phyloP scores from a whole-genome alignment of 345 rosid species.

The Microthlaspi erraticum region DNA sequence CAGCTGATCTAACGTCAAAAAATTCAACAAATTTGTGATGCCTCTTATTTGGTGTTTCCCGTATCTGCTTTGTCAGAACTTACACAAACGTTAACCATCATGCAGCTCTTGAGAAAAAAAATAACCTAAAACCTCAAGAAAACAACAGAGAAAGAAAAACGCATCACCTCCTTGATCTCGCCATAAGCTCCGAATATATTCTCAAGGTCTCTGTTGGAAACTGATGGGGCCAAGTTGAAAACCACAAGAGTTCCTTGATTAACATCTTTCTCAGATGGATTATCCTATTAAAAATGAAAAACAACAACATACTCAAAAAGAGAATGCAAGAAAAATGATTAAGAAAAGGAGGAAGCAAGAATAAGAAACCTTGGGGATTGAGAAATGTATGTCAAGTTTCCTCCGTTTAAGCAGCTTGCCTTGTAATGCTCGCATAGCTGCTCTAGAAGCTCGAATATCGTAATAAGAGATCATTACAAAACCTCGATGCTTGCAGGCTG shows the following conservation, averaged over 20 bases:
- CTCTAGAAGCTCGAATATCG: slow-evolving; percentile 82
- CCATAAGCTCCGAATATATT: slow-evolving; percentile 75
- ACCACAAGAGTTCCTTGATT: slow-evolving; percentile 84
- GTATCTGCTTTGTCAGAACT: slow-evolving; percentile 56
- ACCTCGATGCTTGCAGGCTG: slow-evolving; percentile 81
- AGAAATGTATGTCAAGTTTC: slow-evolving; percentile 84
- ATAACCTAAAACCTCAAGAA: neutral
- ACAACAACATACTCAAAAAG: neutral
- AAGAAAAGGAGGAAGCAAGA: neutral
- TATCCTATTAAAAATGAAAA: slow-evolving; percentile 51
- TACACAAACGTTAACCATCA: slow-evolving; percentile 39
- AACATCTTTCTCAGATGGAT: slow-evolving; percentile 81
- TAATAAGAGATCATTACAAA: slow-evolving; percentile 85
- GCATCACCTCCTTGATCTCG: slow-evolving; percentile 78
- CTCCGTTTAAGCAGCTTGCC: slow-evolving; percentile 70
- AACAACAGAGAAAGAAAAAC: neutral
- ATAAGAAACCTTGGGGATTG: slow-evolving; percentile 74
- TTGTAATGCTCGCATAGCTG: slow-evolving; percentile 75
- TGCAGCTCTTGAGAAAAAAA: slow-evolving; percentile 2
- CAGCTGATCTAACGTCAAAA: slow-evolving; percentile 84
- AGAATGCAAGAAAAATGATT: neutral
- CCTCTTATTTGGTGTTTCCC: slow-evolving; percentile 87
- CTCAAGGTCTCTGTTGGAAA: slow-evolving; percentile 71
- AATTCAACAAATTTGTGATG: slow-evolving; percentile 86
- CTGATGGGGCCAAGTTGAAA: slow-evolving; percentile 80